Evolutionary conservation across 1,284 basidiomycete genomes (phyloP), one percentile per base, ranked within the genome.

Genomic region (Salmacisia buchloeana): DNA sequence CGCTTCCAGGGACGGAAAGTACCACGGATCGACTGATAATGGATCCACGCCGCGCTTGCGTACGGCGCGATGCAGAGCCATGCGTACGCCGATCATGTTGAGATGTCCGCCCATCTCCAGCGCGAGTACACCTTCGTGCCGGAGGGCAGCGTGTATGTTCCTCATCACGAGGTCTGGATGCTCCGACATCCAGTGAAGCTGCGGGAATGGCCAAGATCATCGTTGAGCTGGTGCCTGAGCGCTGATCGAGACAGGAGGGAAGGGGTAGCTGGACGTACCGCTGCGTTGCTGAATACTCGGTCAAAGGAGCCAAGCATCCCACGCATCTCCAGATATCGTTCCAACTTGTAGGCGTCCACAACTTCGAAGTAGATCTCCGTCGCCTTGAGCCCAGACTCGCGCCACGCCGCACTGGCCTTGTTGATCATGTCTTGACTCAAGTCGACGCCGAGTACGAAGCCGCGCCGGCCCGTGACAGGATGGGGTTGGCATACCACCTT

Each of bases 251-350:
- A 72, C 64, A 34, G 69, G 69, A 38, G 65, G 62, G 29, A 63
- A 64, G 3, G 23, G 36, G 36, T 12, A n/a, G 36, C 10, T 12
- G 18, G 9, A 57, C 54, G 12, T 34, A 57, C 54, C 15, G 64
- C 61, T 21, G 68, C 70, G 39, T 65, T 68, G 61, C 66, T 68
- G 27, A 72, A 72, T 0, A 72, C 68, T 27, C 69, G 69, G 41
- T 68, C 65, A 29, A 65, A 65, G 3, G 34, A 39, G 3, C 10
- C 38, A 10, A 29, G 10, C 21, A 60, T n/a, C 15, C 57, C 43
- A 9, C 34, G 31, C 35, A 31, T 27, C 23, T 58, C 39, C 2
- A 38, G 13, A 10, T 25, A 58, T 6, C 21, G 23, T 6, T 43
- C 15, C 29, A 34, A n/a, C 9, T 62, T 57, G 33, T 72, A 64